Evolutionary conservation across 2,329 filamentous ascomycete genomes (phyloP).

Genomic region (Botrytis paeoniae): DNA sequence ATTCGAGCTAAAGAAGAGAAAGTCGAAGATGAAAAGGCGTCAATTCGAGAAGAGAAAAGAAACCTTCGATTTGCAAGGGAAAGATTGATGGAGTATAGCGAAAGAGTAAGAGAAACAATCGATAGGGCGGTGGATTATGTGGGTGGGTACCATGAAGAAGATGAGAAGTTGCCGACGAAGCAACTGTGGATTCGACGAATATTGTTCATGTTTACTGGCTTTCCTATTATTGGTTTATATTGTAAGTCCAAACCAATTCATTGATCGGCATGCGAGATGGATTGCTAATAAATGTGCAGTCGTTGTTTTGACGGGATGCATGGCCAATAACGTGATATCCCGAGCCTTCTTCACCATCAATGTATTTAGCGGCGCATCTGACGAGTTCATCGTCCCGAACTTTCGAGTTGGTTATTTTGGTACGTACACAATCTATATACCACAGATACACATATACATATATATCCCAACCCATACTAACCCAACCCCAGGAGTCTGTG

Average conservation of each 20-base stretch:
- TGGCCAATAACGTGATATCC: background rate
- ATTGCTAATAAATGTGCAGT: background rate
- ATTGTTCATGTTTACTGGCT: background rate
- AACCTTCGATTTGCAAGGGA: background rate
- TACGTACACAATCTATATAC: background rate
- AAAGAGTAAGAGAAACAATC: conserved; percentile 6
- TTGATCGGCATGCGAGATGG: too few relatives aligned
- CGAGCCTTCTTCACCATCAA: conserved; percentile 9
- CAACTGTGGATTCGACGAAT: conserved; percentile 3
- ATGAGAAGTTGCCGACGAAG: background rate
- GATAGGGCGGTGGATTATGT: conserved; percentile 3
- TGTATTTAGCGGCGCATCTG: background rate
- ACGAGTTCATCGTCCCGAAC: conserved; percentile 13
- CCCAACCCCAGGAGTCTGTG: background rate
- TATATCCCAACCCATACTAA: background rate
- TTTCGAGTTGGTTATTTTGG: conserved; percentile 13
- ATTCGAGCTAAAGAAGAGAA: background rate
- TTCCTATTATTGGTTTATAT: conserved; percentile 3
- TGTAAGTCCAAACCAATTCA: background rate
- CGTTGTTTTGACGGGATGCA: conserved; percentile 6
- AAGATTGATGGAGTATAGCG: background rate
- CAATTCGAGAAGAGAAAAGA: conserved; percentile 6
- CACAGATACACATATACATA: background rate
- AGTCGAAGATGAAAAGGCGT: conserved; percentile 4
- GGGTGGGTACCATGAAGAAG: conserved; percentile 3